phyloP scores from a whole-genome alignment of 306 rosid genomes.

The Cicer bijugum region DNA sequence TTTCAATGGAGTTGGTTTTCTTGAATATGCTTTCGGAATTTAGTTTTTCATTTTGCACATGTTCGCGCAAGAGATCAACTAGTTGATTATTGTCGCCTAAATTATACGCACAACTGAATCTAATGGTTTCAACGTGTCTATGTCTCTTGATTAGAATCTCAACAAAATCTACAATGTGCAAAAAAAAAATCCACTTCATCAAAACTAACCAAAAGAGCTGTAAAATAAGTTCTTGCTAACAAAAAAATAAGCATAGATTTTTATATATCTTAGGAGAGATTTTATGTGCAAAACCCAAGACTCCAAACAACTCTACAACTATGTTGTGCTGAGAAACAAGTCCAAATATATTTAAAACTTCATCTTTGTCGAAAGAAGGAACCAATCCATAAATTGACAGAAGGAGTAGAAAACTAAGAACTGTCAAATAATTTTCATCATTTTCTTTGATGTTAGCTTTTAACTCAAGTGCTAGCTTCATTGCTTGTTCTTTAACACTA shows the following conservation, averaged over 20 bases:
- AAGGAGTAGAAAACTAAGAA: too few relatives aligned
- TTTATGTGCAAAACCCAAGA: constrained; percentile 21
- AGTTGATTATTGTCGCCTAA: neutral
- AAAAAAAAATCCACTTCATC: constrained; percentile 12
- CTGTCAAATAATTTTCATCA: too few relatives aligned
- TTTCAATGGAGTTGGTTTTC: constrained; percentile 29
- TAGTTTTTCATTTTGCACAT: constrained; percentile 9
- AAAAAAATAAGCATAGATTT: neutral
- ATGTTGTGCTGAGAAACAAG: neutral
- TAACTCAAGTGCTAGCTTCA: too few relatives aligned
- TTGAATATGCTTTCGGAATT: constrained; percentile 22
- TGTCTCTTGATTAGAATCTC: neutral
- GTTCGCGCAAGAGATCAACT: neutral
- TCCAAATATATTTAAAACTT: constrained; percentile 19
- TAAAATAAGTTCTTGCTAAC: neutral
- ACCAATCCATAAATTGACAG: too few relatives aligned
- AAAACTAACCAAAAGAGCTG: neutral
- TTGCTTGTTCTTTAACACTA: too few relatives aligned
- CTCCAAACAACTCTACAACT: neutral
- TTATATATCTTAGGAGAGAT: neutral
- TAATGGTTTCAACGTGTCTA: constrained; percentile 12
- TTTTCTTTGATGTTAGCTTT: too few relatives aligned
- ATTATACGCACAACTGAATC: constrained; percentile 17
- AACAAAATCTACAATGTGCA: constrained; percentile 39
- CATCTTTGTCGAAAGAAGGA: too few relatives aligned